These are phyloP conservation scores for Cinnamomum chago DNA, from an alignment of 164 flowering plant genomes.

Conservation along the genomic window DNA sequence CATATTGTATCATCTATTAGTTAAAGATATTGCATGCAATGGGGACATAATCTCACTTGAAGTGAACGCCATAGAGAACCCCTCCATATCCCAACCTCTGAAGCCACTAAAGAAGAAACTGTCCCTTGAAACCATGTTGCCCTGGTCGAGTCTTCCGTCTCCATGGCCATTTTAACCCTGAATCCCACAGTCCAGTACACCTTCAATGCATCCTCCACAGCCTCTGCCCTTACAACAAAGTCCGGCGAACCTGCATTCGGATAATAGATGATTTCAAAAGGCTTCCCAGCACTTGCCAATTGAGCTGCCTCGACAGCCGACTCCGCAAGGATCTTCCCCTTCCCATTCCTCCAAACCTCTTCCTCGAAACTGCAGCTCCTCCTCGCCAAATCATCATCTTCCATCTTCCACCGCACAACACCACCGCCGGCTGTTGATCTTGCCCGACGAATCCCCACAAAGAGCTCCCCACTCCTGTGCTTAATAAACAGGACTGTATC, in stretches of 20 bases:
- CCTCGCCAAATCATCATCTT: conserved; percentile 5
- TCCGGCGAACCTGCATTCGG: conserved; percentile 55
- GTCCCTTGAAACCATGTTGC: conserved; percentile 58
- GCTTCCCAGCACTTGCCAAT: conserved; percentile 29
- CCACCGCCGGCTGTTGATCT: conserved; percentile 8
- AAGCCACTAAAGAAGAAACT: conserved; percentile 21
- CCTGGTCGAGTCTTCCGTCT: conserved; percentile 56
- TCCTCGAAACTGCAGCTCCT: neutral
- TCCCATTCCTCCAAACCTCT: conserved; percentile 22
- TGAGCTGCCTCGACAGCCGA: conserved; percentile 28
- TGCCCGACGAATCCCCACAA: conserved; percentile 51
- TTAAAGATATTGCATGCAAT: no score
- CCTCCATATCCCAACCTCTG: conserved; percentile 36
- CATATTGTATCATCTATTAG: neutral
- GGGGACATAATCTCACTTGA: conserved; percentile 35
- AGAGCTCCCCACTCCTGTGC: conserved; percentile 31
- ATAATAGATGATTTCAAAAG: conserved; percentile 60
- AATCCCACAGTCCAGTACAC: conserved; percentile 49
- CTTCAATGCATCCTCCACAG: conserved; percentile 43
- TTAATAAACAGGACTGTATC: conserved; percentile 77
- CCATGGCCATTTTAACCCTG: conserved; percentile 62
- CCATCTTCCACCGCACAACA: conserved; percentile 6
- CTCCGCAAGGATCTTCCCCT: conserved; percentile 25
- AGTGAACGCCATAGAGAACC: conserved; percentile 75
- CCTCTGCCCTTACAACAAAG: conserved; percentile 60